phyloP scores from a whole-genome alignment of 129 eudicot genomes.

The Pulicaria dysenterica region DNA sequence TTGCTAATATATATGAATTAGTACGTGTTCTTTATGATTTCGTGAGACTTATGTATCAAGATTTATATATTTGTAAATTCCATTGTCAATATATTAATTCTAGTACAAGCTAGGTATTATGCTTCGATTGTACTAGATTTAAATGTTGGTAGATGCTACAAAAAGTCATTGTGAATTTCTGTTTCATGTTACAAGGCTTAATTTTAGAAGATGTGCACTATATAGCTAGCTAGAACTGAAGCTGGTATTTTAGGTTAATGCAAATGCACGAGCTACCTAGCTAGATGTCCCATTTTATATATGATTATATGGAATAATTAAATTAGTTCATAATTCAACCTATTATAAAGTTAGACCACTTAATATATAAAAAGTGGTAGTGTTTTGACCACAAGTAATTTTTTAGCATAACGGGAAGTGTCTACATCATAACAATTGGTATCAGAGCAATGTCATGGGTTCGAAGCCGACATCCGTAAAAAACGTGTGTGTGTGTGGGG shows the following conservation, averaged over 20 bases:
- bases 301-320: slow-evolving; percentile 1
- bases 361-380: too few species aligned
- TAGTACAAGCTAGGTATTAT: slow-evolving; percentile 11
- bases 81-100: neutral
- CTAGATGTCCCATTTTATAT: neutral
- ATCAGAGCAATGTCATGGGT: too few species aligned
- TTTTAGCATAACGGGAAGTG: too few species aligned
- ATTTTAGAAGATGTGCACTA: slow-evolving; percentile 13
- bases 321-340: too few species aligned
- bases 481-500: too few species aligned
- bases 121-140: slow-evolving; percentile 28
- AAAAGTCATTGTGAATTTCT: slow-evolving; percentile 21
- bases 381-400: too few species aligned
- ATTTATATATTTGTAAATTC: slow-evolving; percentile 15
- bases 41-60: neutral
- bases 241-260: too few species aligned
- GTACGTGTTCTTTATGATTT: slow-evolving; percentile 9
- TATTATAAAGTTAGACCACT: too few species aligned
- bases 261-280: neutral
- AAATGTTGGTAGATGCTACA: slow-evolving; percentile 32
- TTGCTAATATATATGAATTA: too few species aligned
- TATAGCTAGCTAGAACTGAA: neutral
- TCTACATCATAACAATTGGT: too few species aligned
- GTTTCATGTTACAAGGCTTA: slow-evolving; percentile 20
- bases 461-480: too few species aligned